Evolutionary conservation across 345 rosid genomes (phyloP).

Genomic region (Aegle marmelos): DNA sequence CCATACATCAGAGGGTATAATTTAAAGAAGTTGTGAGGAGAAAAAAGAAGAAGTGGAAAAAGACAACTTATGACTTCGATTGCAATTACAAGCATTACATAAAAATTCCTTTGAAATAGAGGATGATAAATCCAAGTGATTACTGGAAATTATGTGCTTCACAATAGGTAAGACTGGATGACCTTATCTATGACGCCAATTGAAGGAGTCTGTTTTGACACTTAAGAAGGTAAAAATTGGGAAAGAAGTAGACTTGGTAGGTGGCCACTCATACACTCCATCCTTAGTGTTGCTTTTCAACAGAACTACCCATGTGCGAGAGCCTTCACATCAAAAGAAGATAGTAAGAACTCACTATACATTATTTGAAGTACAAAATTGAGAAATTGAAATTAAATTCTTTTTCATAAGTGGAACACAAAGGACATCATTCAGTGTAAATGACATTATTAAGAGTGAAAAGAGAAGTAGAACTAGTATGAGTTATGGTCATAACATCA

Average conservation of each 20-base stretch:
- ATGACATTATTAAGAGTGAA: not conserved
- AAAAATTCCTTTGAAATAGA: not conserved
- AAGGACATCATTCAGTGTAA: not conserved
- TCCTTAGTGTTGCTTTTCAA: not conserved
- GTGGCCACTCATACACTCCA: not conserved
- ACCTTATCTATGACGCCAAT: not conserved
- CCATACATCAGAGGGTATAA: not conserved
- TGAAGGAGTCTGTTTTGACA: not conserved
- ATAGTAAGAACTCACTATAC: not conserved
- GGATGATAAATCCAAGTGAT: not conserved
- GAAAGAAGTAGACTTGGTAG: too few species aligned
- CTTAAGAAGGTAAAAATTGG: not conserved
- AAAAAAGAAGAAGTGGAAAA: not conserved
- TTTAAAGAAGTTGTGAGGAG: not conserved
- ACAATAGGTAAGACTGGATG: not conserved
- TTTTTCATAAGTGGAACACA: slow-evolving; percentile 1
- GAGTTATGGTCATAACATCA: too few species aligned
- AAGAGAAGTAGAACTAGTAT: too few species aligned
- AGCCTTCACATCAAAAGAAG: not conserved
- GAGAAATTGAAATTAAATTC: not conserved
- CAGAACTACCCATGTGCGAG: not conserved
- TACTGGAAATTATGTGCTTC: not conserved
- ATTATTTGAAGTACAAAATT: not conserved
- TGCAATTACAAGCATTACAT: not conserved
- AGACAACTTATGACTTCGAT: not conserved